Percentiles rank a stretch among this genome's conserved stretches.
Evolutionary conservation across 148 eudicot genomes (phyloP).

Genomic region (Rhododendron ovatum): DNA sequence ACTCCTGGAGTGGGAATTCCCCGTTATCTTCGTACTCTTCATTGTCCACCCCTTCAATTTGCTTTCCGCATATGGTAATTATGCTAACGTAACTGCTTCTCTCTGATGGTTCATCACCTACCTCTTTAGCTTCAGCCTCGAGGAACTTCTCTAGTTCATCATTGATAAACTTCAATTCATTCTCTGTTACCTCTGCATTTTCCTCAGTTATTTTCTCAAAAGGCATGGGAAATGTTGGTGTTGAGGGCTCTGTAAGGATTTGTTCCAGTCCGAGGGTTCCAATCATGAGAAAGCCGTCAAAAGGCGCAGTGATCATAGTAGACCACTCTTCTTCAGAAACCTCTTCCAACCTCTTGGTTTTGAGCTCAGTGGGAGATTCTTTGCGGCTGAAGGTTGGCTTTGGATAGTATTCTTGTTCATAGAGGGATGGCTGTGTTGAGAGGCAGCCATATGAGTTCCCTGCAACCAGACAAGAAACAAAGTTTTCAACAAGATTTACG

Average conservation of each 20-base stretch:
- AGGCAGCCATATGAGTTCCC: constrained; percentile 26
- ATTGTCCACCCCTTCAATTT: constrained; percentile 27
- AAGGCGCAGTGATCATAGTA: constrained; percentile 20
- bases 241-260: constrained; percentile 41
- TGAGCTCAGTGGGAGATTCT: constrained; percentile 11
- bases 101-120: constrained; percentile 28
- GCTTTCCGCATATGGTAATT: constrained; percentile 33
- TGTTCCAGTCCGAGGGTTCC: constrained; percentile 70
- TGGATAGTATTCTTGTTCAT: constrained; percentile 25
- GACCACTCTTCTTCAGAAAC: constrained; percentile 25
- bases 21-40: constrained; percentile 17
- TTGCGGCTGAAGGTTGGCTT: constrained; percentile 26
- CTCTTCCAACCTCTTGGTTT: constrained; percentile 15
- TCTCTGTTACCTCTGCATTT: constrained; percentile 33
- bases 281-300: constrained; percentile 64
- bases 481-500: neutral
- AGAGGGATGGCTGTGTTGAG: constrained; percentile 29
- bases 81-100: constrained; percentile 47
- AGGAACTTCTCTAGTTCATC: constrained; percentile 59
- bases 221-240: constrained; percentile 49
- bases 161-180: constrained; percentile 53
- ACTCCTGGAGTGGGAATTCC: constrained; percentile 56
- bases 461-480: constrained; percentile 24
- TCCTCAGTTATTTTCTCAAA: constrained; percentile 27
- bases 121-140: constrained; percentile 33